Percentiles rank a stretch among this genome's conserved stretches.
phyloP scores from a whole-genome alignment of 148 eudicot genomes.

The Rhododendron kiyosumense region DNA sequence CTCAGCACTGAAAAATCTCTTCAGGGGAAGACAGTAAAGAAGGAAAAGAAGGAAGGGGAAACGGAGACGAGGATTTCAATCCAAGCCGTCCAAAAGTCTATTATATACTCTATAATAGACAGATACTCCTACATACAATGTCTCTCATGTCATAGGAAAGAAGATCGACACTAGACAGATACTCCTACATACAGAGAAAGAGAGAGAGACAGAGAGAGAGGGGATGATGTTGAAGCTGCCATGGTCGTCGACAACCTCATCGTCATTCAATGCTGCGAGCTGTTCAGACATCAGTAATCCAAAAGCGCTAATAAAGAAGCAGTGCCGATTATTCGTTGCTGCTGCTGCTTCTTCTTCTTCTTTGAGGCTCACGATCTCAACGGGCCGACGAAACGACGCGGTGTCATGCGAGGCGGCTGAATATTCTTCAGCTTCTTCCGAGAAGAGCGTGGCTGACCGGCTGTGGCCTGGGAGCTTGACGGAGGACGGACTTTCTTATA shows the following conservation, averaged over 20 bases:
- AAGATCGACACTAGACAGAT: too few species aligned
- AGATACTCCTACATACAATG: too few species aligned
- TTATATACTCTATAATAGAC: too few species aligned
- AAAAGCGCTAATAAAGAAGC: constrained; percentile 20
- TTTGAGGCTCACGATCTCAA: neutral
- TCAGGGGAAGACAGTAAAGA: too few species aligned
- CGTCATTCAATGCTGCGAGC: constrained; percentile 23
- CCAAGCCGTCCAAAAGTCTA: too few species aligned
- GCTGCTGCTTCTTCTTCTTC: constrained; percentile 8
- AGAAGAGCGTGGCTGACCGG: constrained; percentile 43
- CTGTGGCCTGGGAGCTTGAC: constrained; percentile 67
- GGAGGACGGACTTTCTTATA: constrained; percentile 69
- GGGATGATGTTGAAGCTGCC: constrained; percentile 18
- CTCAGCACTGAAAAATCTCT: too few species aligned
- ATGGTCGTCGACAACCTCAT: neutral
- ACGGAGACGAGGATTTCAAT: too few species aligned
- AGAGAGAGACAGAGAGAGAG: neutral
- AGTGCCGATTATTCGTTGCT: constrained; percentile 20
- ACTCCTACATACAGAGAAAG: neutral
- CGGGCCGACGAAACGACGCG: constrained; percentile 4
- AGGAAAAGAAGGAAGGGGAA: too few species aligned
- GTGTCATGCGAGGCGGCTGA: constrained; percentile 8
- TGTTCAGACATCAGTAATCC: neutral
- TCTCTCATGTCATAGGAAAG: neutral
- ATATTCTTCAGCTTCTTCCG: neutral